Conservation (phyloP, 192 early-diverging fungal genomes). For the Gorgonomyces haynaldii region DNA sequence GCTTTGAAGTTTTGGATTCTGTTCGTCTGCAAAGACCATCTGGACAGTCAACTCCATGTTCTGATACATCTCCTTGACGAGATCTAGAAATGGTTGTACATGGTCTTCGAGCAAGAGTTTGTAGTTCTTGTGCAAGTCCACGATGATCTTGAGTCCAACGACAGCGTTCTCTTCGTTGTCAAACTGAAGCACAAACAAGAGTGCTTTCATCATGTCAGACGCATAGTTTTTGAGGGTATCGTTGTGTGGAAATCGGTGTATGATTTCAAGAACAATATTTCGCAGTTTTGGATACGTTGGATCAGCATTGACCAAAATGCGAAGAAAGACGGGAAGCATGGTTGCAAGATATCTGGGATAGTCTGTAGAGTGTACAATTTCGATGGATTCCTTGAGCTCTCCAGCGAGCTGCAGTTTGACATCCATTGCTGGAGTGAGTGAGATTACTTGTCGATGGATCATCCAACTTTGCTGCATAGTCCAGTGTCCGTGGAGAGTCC, state of each 20-base stretch:
- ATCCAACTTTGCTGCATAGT: too few relatives aligned
- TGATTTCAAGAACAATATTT: constrained; percentile 76
- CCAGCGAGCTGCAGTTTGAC: constrained; percentile 71
- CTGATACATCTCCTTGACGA: constrained; percentile 86
- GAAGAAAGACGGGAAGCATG: constrained; percentile 68
- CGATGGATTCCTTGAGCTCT: constrained; percentile 83
- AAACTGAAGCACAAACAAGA: constrained; percentile 61
- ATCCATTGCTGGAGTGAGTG: constrained; percentile 33
- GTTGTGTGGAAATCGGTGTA: constrained; percentile 83
- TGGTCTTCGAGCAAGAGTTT: constrained; percentile 71
- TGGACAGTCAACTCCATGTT: constrained; percentile 80
- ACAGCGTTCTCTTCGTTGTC: constrained; percentile 99
- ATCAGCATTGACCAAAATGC: not conserved
- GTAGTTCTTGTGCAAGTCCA: constrained; percentile 86
- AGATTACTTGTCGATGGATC: constrained; percentile 6
- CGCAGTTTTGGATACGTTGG: constrained; percentile 52
- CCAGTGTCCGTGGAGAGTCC: too few relatives aligned
- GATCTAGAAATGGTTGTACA: constrained; percentile 79
- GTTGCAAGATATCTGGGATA: constrained; percentile 64
- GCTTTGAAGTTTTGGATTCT: constrained; percentile 14
- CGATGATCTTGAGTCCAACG: constrained; percentile 83
- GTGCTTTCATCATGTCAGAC: constrained; percentile 60
- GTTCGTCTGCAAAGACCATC: constrained; percentile 62
- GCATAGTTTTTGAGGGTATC: constrained; percentile 70
- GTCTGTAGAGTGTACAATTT: constrained; percentile 78